Conservation (phyloP, 2,329 filamentous ascomycete genomes). For the Sporothrix dimorphospora region DNA sequence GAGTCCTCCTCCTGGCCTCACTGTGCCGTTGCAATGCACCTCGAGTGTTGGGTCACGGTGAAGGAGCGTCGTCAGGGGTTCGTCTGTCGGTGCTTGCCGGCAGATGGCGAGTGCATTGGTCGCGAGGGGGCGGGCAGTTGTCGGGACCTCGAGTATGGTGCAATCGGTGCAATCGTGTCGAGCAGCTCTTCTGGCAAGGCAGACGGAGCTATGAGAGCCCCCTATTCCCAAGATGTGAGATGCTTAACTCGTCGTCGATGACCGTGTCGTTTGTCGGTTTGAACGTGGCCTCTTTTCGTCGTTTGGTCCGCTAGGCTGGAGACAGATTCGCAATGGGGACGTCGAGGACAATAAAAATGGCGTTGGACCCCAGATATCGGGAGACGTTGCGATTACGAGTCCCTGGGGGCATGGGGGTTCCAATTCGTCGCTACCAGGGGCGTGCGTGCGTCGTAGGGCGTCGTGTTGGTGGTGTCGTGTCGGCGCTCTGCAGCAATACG, state of each 20-base stretch:
- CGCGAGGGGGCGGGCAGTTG: too few species aligned
- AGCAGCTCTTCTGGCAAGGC: background rate
- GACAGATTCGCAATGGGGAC: constrained; percentile 7
- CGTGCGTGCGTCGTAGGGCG: background rate
- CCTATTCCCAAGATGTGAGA: background rate
- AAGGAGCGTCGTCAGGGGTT: background rate
- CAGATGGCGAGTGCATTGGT: constrained; percentile 3
- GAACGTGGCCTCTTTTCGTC: background rate
- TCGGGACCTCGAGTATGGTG: background rate
- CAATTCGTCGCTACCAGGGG: background rate
- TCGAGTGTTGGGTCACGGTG: background rate
- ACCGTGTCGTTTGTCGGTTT: background rate
- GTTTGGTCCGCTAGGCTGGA: background rate
- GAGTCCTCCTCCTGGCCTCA: background rate
- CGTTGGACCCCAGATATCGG: constrained; percentile 19
- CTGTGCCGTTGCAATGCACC: background rate
- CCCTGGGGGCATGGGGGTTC: background rate
- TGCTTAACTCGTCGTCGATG: constrained; percentile 1
- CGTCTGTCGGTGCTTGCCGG: background rate
- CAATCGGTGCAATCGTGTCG: background rate
- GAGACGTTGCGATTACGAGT: constrained; percentile 27
- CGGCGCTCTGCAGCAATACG: background rate
- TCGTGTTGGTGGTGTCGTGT: background rate
- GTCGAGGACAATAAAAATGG: background rate
- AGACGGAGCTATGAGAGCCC: background rate